Base-by-base conservation (phyloP, 345 rosid species). In the Salix purpurea region DNA sequence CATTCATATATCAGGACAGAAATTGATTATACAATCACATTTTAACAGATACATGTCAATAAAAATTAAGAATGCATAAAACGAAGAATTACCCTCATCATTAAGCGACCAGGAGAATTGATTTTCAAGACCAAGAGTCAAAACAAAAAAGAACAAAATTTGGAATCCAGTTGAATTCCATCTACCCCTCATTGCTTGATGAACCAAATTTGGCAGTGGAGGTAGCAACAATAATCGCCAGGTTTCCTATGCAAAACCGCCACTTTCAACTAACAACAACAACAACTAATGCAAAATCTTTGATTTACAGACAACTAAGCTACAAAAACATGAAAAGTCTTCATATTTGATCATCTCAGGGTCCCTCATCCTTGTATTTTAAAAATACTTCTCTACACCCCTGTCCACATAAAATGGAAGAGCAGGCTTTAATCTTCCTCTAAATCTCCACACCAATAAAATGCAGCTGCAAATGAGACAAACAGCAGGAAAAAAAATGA, bases 111-210 rank as follows among this genome's bases (percentile, higher is more conserved):
- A 78, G 48, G 88, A 91, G 32, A 84, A 81, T 46, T 80, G 81
- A 86, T 88, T 76, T 64, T 79, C 76, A 76, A 89, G 81, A 69
- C 75, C 68, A 56, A 86, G 64, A 76, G 87, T 80, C 74, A 89
- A 84, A 80, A 88, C 80, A 79, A 87, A 76, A 76, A 86, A 82
- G 83, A 81, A 83, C 48, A 87, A 85, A 73, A 89, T 83, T 54
- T 85, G 90, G 88, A 87, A 87, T 76, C 89, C 88, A 76, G 76
- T 74, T 32, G 89, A 87, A 78, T 85, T 89, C 97, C 97, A 89
- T 90, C 90, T 86, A 84, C 78, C 89, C 83, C 89, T 91, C 98
- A 92, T 91, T 75, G 86, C 86, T 85, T 78, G 82, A 75, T 67
- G 72, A 69, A 80, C 85, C 81, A 81, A 78, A 78, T 21, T 76